A percentile compares a stretch with the other conserved stretches of the same genome.
Conservation (phyloP, 768 basidiomycete species). For the Lactifluus piperatus region DNA sequence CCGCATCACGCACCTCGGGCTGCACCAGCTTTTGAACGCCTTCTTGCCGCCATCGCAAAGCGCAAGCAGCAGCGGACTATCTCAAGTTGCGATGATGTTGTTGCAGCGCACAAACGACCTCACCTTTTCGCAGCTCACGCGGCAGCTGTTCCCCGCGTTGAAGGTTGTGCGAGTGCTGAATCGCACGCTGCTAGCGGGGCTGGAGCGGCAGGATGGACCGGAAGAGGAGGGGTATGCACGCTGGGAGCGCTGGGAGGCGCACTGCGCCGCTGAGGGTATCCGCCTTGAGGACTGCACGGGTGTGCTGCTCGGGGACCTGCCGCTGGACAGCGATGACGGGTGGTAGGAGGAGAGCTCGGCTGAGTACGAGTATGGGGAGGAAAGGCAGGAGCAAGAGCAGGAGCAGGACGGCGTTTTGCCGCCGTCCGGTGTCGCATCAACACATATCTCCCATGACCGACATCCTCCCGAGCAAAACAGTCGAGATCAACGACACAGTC, state of each 20-base stretch:
- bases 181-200: slow-evolving; percentile 42
- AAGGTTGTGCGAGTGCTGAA: slow-evolving; percentile 52
- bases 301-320: slow-evolving; percentile 41
- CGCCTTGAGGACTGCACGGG: slow-evolving; percentile 75
- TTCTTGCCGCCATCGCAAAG: slow-evolving; percentile 51
- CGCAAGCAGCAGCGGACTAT: slow-evolving; percentile 36
- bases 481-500: slow-evolving; percentile 74
- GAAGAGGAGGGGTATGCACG: slow-evolving; percentile 34
- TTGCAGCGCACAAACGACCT: slow-evolving; percentile 52
- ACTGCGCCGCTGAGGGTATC: slow-evolving; percentile 40
- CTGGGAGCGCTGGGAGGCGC: slow-evolving; percentile 65
- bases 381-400: slow-evolving; percentile 21
- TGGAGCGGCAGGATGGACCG: slow-evolving; percentile 50
- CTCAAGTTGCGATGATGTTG: slow-evolving; percentile 30
- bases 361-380: slow-evolving; percentile 29
- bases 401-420: slow-evolving; percentile 18
- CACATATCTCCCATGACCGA: slow-evolving; percentile 30
- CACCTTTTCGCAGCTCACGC: slow-evolving; percentile 49
- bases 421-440: too few species aligned
- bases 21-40: slow-evolving; percentile 60
- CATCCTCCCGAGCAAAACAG: slow-evolving; percentile 27
- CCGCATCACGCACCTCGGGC: slow-evolving; percentile 51
- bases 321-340: slow-evolving; percentile 26
- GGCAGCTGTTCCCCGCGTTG: slow-evolving; percentile 51
- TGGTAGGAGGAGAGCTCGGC: slow-evolving; percentile 25